These are phyloP conservation scores for Jasminum sambac DNA, from an alignment of 257 asterid species.

Conservation along the genomic window DNA sequence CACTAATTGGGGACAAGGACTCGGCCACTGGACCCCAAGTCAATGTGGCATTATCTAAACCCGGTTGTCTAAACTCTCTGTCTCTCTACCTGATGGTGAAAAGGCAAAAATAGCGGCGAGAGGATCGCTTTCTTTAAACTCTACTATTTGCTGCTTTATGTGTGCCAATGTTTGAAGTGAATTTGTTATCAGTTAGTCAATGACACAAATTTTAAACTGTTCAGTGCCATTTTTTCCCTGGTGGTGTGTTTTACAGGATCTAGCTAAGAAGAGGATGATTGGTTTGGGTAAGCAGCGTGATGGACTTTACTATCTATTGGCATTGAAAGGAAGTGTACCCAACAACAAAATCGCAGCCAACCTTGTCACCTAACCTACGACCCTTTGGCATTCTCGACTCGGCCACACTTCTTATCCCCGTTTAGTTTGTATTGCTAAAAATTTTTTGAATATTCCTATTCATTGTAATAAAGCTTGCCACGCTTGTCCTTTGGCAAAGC, in stretches of 20 bases:
- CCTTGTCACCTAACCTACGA: too few relatives aligned
- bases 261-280: conserved; percentile 2
- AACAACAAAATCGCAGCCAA: too few relatives aligned
- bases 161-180: not conserved
- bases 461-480: not conserved
- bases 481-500: not conserved
- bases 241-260: not conserved
- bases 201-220: not conserved
- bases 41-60: not conserved
- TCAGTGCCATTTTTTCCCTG: not conserved
- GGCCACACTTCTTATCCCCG: too few relatives aligned
- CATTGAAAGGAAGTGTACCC: not conserved
- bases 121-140: not conserved
- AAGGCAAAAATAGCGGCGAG: not conserved
- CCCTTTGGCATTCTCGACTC: not conserved
- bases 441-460: too few relatives aligned
- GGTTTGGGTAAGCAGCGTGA: not conserved
- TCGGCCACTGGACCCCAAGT: too few relatives aligned
- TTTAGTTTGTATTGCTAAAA: not conserved
- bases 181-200: not conserved
- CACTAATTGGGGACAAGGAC: too few relatives aligned
- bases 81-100: not conserved
- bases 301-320: conserved; percentile 6
- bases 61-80: not conserved
- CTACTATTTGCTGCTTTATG: not conserved